Conservation (phyloP, 2,329 filamentous ascomycete species). For the Pochonia chlamydosporia region DNA sequence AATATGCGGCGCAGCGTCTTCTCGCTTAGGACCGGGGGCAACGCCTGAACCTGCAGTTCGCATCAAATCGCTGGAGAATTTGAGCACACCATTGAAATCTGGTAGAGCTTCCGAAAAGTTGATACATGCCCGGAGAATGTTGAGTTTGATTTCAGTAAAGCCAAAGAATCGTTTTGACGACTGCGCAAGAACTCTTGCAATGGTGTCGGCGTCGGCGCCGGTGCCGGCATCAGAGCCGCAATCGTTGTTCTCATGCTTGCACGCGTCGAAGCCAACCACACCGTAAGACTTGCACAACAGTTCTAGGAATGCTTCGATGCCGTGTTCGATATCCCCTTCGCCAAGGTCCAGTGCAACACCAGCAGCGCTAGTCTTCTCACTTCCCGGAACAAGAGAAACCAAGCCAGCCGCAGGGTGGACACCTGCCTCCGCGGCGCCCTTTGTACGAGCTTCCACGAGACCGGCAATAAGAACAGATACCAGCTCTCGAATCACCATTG, state of each 20-base stretch:
- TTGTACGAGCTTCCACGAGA: slow-evolving; percentile 82
- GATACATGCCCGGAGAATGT: slow-evolving; percentile 83
- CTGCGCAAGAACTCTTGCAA: slow-evolving; percentile 55
- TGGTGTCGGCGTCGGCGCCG: slow-evolving; percentile 43
- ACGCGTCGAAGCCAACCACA: slow-evolving; percentile 46
- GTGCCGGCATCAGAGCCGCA: slow-evolving; percentile 14
- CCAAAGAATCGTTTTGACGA: slow-evolving; percentile 63
- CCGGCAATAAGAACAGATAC: slow-evolving; percentile 77
- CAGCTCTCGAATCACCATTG: slow-evolving; percentile 80
- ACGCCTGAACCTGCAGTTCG: slow-evolving; percentile 76
- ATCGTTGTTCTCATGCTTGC: slow-evolving; percentile 19
- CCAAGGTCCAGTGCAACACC: slow-evolving; percentile 52
- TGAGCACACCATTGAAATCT: slow-evolving; percentile 84
- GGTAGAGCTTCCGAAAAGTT: slow-evolving; percentile 91
- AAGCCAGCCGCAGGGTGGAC: slow-evolving; percentile 90
- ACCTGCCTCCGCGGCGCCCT: slow-evolving; percentile 91
- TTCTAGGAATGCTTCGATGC: slow-evolving; percentile 58
- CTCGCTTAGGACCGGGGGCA: slow-evolving; percentile 63
- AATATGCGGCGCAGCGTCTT: slow-evolving; percentile 65
- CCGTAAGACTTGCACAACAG: slow-evolving; percentile 59
- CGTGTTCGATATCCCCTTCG: slow-evolving; percentile 59
- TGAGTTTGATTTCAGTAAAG: slow-evolving; percentile 73
- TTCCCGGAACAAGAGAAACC: slow-evolving; percentile 59
- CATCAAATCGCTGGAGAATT: slow-evolving; percentile 78
- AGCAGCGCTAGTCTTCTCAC: slow-evolving; percentile 42